Evolutionary conservation across 495 filamentous ascomycete species (phyloP).

Genomic region (Lophiostoma macrostomum): DNA sequence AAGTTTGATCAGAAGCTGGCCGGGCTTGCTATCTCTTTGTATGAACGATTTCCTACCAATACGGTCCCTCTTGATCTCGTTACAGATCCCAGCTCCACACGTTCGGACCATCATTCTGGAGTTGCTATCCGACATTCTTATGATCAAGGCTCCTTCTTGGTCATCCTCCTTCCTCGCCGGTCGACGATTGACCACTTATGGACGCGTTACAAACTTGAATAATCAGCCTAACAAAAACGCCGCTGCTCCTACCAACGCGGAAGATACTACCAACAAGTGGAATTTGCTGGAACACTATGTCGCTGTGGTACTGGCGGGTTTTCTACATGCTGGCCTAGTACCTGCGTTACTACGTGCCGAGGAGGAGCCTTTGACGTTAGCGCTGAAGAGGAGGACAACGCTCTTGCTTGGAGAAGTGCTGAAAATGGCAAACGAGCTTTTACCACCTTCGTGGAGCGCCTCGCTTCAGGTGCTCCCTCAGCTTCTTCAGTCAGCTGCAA

Average conservation of each 20-base stretch:
- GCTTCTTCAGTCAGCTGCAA: slow-evolving; percentile 70
- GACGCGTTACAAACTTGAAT: slow-evolving; percentile 84
- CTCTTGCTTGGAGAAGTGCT: slow-evolving; percentile 85
- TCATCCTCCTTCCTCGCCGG: slow-evolving; percentile 93
- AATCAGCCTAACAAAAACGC: slow-evolving; percentile 51
- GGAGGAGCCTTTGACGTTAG: slow-evolving; percentile 69
- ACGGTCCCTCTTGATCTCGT: slow-evolving; percentile 72
- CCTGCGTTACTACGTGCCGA: slow-evolving; percentile 62
- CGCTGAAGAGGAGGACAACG: slow-evolving; percentile 81
- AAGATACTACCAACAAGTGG: slow-evolving; percentile 66
- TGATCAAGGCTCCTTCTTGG: slow-evolving; percentile 95
- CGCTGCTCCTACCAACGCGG: slow-evolving; percentile 45
- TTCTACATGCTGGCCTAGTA: slow-evolving; percentile 79
- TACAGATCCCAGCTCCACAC: slow-evolving; percentile 68
- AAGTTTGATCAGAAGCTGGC: slow-evolving; percentile 89
- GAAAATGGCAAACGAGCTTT: slow-evolving; percentile 78
- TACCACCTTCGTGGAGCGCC: slow-evolving; percentile 75
- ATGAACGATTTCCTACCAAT: slow-evolving; percentile 82
- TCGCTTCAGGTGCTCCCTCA: slow-evolving; percentile 81
- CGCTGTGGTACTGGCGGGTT: slow-evolving; percentile 77
- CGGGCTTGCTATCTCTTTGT: slow-evolving; percentile 77
- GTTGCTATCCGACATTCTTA: slow-evolving; percentile 82
- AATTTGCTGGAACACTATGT: slow-evolving; percentile 92
- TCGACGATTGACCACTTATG: slow-evolving; percentile 85
- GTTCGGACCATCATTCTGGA: slow-evolving; percentile 69